Evolutionary conservation across 768 basidiomycete species (phyloP), one percentile per base, ranked within the genome.

Genomic region (Tulasnella sp.): DNA sequence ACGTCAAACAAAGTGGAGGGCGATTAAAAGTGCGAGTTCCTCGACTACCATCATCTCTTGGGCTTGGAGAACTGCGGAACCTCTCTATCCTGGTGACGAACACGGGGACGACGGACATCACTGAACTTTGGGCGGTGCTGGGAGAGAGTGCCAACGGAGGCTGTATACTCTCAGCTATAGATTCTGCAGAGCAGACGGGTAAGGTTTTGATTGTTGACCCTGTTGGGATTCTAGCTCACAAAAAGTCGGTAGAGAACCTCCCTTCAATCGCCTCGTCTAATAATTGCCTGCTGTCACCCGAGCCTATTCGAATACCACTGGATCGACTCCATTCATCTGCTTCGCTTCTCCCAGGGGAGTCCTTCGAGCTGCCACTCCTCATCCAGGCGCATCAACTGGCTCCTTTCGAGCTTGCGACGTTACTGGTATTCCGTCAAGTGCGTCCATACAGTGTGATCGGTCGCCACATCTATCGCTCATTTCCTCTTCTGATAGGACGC

Each of bases 361-460:
- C 85, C 58, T 82, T 88, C 6, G 86, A 89, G 62, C 78, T 94
- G n/a, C 86, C 88, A 6, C 74, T 94, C 34, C 84, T 88, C 4
- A 82, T 92, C 74, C 90, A 92, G 81, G 90, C 90, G 5, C 86
- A 88, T 74, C 82, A 83, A 0, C 78, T 85, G 8, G 90, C 89
- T 36, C 85, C 86, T 56, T 87, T 88, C 48, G 88, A 90, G 71
- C 85, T 95, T 16, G 87, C 86, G 76, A 82, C 94, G 10, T 84
- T 96, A 19, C 89, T 95, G 83, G 88, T 91, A 0, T 94, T 90
- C 85, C 89, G 92, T 82, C 89, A 91, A 85, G 92, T 91, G 78
- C 34, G 82, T 81, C 0, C 4, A 71, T 75, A 52, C 6, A 9
- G 39, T 38, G 31, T 46, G 38, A n/a, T 40, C 10, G 46, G 18